A percentile compares a stretch with the other conserved stretches of the same genome.
Evolutionary conservation across 768 basidiomycete genomes (phyloP).

Genomic region (Sistotremastrum niveocremeum): DNA sequence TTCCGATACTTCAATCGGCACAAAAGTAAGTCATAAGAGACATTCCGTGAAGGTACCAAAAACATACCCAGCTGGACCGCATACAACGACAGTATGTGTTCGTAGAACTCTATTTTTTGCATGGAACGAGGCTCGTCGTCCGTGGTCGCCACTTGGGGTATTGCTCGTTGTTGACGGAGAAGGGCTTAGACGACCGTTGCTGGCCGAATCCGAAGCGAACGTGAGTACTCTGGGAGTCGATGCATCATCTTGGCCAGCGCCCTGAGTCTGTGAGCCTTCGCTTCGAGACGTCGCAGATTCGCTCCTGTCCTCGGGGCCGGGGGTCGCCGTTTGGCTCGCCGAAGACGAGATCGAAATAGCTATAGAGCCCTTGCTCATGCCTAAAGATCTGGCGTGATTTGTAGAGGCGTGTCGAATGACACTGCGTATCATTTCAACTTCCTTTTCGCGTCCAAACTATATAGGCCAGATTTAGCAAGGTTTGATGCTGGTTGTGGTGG

Average conservation of each 20-base stretch:
- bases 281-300: slow-evolving; percentile 34
- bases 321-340: slow-evolving; percentile 18
- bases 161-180: slow-evolving; percentile 31
- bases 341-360: slow-evolving; percentile 20
- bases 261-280: slow-evolving; percentile 16
- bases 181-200: slow-evolving; percentile 31
- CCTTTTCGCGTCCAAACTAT: slow-evolving; percentile 62
- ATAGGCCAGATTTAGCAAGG: neutral
- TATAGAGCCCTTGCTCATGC: slow-evolving; percentile 28
- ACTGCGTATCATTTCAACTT: slow-evolving; percentile 52
- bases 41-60: neutral
- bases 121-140: too few species aligned
- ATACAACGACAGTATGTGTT: slow-evolving; percentile 47
- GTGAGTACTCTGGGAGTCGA: too few species aligned
- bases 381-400: slow-evolving; percentile 44
- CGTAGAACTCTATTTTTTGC: slow-evolving; percentile 14
- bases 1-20: slow-evolving; percentile 39
- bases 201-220: slow-evolving; percentile 19
- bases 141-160: slow-evolving; percentile 1
- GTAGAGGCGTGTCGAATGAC: slow-evolving; percentile 40
- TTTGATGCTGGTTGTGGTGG: neutral
- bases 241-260: too few species aligned
- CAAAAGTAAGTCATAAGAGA: neutral
- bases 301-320: slow-evolving; percentile 25
- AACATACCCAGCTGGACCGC: slow-evolving; percentile 49